These are phyloP conservation scores for Stachybotrys chartarum DNA, from an alignment of 2,329 filamentous ascomycete species.

Conservation along the genomic window DNA sequence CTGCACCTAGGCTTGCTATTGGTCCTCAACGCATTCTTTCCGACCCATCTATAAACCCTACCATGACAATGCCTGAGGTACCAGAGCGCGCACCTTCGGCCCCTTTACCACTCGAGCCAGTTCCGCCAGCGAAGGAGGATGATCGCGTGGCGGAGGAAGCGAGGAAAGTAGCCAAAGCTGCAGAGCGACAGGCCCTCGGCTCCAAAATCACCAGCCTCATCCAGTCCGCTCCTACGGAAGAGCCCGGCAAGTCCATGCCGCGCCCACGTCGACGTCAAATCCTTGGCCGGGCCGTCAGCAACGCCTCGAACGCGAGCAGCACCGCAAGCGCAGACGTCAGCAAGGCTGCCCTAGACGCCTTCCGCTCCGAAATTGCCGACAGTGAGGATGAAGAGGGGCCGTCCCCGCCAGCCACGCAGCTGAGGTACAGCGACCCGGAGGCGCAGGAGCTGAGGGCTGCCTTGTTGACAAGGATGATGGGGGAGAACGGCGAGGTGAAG, in stretches of 20 bases:
- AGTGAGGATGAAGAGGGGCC: constrained; percentile 11
- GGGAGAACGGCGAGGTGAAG: constrained; percentile 12
- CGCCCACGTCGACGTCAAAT: constrained; percentile 38
- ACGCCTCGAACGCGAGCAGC: constrained; percentile 45
- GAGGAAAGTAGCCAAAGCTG: constrained; percentile 21
- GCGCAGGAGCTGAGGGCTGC: constrained; percentile 34
- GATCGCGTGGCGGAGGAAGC: constrained; percentile 10
- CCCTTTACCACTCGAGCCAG: background rate
- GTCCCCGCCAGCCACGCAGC: constrained; percentile 41
- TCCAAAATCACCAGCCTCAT: constrained; percentile 36
- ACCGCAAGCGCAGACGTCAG: constrained; percentile 31
- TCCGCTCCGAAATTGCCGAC: constrained; percentile 8
- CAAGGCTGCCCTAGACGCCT: constrained; percentile 18
- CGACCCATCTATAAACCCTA: background rate
- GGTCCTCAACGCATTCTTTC: background rate
- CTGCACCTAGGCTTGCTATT: background rate
- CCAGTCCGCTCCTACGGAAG: constrained; percentile 16
- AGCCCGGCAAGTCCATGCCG: constrained; percentile 7
- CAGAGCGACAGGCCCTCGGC: constrained; percentile 33
- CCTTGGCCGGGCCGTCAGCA: constrained; percentile 52
- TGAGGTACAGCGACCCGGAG: constrained; percentile 46
- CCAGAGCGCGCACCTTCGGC: background rate
- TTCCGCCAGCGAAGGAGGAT: background rate
- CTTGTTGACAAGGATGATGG: constrained; percentile 38
- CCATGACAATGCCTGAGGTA: background rate